Evolutionary conservation across 1,139 yeast species (phyloP), one percentile per base, ranked within the genome.

Genomic region (Kurtzmaniella natalensis): DNA sequence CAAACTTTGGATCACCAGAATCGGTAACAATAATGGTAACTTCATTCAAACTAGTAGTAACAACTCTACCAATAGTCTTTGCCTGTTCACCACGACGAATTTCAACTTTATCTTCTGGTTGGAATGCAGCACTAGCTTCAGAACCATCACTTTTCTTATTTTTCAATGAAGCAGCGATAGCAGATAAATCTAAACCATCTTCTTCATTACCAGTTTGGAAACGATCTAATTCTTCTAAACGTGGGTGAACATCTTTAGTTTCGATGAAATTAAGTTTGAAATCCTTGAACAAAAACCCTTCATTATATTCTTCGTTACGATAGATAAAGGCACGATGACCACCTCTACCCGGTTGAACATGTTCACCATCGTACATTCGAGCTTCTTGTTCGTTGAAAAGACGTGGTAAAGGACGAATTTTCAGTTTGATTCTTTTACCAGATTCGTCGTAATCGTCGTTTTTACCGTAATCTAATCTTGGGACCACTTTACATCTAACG

Each of bases 51-150:
- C 81, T 72, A 3, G 88, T 78, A 24, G 84, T 74, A 3, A 76
- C 61, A 33, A 92, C 95, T 36, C 74, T 71, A 60, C 97, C 98
- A 32, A 76, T 72, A 38, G 95, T 78, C 39, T 92, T 94, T 26
- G 94, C 80, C 61, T 88, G 96, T 62, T 92, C 98, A 54, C 98
- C 98, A 46, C 81, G 78, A 39, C 84, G 73, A 32, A 92, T 83
- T 59, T 89, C 96, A 33, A 92, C 96, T 51, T 85, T 77, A 55
- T 92, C 98, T 45, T 96, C 97, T 3, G 94, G 87, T 57, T 87
- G 96, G 66, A 89, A 92, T 15, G 78, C 71, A 33, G 51, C 55
- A 18, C 53, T 51, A 9, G 59, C 57, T 20, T 56, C 65, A 18
- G 51, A 41, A 28, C 50, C 51, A 33, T 54, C 55, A n/a, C n/a